Evolutionary conservation across 345 rosid species (phyloP).

Genomic region (Microcos paniculata): DNA sequence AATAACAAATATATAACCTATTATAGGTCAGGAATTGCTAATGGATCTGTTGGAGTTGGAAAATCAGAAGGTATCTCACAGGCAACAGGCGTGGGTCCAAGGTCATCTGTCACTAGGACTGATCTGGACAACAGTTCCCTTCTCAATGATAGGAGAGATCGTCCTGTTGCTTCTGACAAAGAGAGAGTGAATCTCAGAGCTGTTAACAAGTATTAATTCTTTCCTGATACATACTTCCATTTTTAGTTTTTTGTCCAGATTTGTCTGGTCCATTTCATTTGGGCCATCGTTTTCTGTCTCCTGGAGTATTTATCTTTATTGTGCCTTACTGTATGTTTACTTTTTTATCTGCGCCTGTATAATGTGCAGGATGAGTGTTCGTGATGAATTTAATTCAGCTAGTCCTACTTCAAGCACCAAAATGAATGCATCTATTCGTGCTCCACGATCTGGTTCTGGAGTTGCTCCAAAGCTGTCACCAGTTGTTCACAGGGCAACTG

Average conservation of each 20-base stretch:
- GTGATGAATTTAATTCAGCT: slow-evolving; percentile 70
- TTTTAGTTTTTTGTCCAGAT: slow-evolving; percentile 3
- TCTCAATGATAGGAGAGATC: slow-evolving; percentile 76
- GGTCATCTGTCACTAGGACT: slow-evolving; percentile 61
- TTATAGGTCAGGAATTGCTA: slow-evolving; percentile 67
- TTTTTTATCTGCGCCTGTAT: slow-evolving; percentile 8
- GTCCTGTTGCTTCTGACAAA: slow-evolving; percentile 67
- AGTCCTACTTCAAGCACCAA: slow-evolving; percentile 69
- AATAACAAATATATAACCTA: slow-evolving; percentile 20
- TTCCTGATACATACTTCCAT: slow-evolving; percentile 14
- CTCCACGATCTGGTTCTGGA: slow-evolving; percentile 72
- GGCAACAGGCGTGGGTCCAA: slow-evolving; percentile 53
- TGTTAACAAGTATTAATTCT: slow-evolving; percentile 66
- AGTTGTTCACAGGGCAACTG: slow-evolving; percentile 56
- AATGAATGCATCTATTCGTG: slow-evolving; percentile 61
- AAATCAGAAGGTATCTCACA: slow-evolving; percentile 66
- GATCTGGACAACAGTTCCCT: slow-evolving; percentile 59
- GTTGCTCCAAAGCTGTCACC: slow-evolving; percentile 65
- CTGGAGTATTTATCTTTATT: neutral
- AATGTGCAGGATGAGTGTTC: slow-evolving; percentile 58
- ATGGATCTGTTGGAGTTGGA: slow-evolving; percentile 69
- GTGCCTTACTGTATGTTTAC: neutral
- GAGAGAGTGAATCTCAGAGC: slow-evolving; percentile 76
- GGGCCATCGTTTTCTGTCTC: neutral
- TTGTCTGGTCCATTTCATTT: neutral